Percentiles rank a stretch among this genome's conserved stretches.
Conservation (phyloP, 2,329 filamentous ascomycete genomes). For the Trichophyton benhamiae region DNA sequence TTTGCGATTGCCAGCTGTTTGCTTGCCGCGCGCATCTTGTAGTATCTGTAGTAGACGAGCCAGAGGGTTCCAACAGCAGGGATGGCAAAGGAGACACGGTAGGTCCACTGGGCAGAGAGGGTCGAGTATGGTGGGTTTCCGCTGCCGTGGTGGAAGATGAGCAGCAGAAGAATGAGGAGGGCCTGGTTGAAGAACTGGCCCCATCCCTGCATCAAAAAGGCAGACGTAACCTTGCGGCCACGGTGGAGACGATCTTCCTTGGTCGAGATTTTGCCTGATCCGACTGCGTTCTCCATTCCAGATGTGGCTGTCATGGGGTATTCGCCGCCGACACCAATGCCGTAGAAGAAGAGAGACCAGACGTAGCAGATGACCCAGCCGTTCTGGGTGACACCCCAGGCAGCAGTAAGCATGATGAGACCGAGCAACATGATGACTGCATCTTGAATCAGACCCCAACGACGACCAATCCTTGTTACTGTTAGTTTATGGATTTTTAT, state of each 20-base stretch:
- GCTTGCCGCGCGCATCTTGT: slow-evolving; percentile 81
- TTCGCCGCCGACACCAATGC: slow-evolving; percentile 57
- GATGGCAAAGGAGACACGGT: slow-evolving; percentile 83
- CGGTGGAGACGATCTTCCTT: slow-evolving; percentile 88
- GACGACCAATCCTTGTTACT: slow-evolving; percentile 60
- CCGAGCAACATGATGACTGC: slow-evolving; percentile 89
- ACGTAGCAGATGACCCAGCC: slow-evolving; percentile 97
- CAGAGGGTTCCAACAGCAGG: slow-evolving; percentile 83
- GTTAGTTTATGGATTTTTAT: neutral
- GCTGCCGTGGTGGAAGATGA: slow-evolving; percentile 74
- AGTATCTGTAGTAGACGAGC: slow-evolving; percentile 92
- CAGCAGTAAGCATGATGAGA: slow-evolving; percentile 78
- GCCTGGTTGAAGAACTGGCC: slow-evolving; percentile 92
- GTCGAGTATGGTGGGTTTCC: slow-evolving; percentile 66
- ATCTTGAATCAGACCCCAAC: slow-evolving; percentile 93
- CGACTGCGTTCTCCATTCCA: slow-evolving; percentile 81
- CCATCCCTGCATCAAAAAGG: slow-evolving; percentile 98
- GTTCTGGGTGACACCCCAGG: slow-evolving; percentile 75
- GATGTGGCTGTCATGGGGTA: slow-evolving; percentile 96
- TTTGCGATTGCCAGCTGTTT: slow-evolving; percentile 73
- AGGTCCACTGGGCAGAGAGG: slow-evolving; percentile 74
- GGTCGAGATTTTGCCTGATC: slow-evolving; percentile 77
- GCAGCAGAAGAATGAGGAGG: slow-evolving; percentile 69
- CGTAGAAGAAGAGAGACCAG: slow-evolving; percentile 88
- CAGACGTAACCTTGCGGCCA: slow-evolving; percentile 87